Base-by-base conservation (phyloP, 352 stramenopile species). In the Phytophthora macrochlamydospora region DNA sequence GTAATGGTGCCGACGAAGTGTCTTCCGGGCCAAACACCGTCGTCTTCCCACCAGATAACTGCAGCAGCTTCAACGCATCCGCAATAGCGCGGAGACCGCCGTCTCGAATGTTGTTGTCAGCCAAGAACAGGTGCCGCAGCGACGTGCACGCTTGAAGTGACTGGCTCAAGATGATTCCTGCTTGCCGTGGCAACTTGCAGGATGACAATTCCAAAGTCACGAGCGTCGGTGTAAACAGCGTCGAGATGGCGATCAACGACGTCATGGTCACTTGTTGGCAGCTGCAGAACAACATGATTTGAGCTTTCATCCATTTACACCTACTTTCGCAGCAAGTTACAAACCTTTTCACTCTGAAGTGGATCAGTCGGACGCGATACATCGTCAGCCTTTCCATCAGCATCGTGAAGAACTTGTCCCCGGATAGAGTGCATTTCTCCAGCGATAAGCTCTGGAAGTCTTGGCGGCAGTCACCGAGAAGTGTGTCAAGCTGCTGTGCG, bases 101-200 rank as follows among this genome's bases (percentile, higher is more conserved):
- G 44, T 90, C 81, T 1, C 81, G 78, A 12, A 90, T 69, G 55
- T 83, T 80, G 59, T 90, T 90, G 24, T 81, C 64, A 0, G 74
- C 65, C 35, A 87, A 58, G 2, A 79, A 13, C n/a, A 90, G 55
- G 6, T 68, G 51, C 9, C 70, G 68, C 14, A 90, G 43, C 0
- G 56, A 56, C 0, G 18, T 69, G 24, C 73, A 84, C 0, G 48
- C 44, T 50, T 79, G 76, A 35, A 90, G 66, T 7, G 81, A 83
- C 43, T 90, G 81, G 9, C 81, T 75, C n/a, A 90, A 58, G 48
- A 90, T 71, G 33, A 90, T 87, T 3, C 81, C 81, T 44, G 76
- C 81, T 50, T 90, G 81, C 2, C 81, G 76, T 2, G 18, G 72
- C 0, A 90, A 66, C 3, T 76, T 74, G 54, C 81, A 90, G 0